Percentiles rank a stretch among this genome's conserved stretches.
Conservation (phyloP, 2,329 filamentous ascomycete genomes). For the Colletotrichum filicis region DNA sequence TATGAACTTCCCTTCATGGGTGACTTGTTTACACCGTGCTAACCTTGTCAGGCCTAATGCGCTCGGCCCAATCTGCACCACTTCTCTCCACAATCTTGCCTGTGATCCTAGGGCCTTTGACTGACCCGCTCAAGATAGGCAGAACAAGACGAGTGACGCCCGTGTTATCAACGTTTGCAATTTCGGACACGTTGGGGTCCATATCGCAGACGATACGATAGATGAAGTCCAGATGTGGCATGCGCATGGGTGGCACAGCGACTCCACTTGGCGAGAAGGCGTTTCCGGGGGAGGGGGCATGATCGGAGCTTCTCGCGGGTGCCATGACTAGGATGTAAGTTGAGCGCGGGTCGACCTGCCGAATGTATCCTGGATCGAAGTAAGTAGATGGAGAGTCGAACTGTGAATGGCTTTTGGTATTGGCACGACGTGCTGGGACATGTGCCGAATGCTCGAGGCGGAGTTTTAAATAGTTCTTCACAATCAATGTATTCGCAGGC, state of each 20-base stretch:
- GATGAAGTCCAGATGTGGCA: conserved; percentile 38
- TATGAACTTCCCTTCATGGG: background rate
- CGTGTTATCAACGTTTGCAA: conserved; percentile 33
- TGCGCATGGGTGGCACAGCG: conserved; percentile 36
- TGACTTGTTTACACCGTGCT: background rate
- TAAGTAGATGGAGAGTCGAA: background rate
- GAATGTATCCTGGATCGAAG: background rate
- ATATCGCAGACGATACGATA: conserved; percentile 39
- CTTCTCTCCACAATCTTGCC: conserved; percentile 38
- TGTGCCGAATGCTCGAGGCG: background rate
- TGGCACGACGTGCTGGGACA: background rate
- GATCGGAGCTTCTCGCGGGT: background rate
- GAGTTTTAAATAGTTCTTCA: background rate
- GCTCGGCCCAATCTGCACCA: conserved; percentile 38
- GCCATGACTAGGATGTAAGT: background rate
- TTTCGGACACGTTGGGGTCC: conserved; percentile 31
- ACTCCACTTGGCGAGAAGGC: conserved; percentile 32
- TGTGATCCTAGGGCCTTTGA: conserved; percentile 35
- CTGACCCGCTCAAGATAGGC: conserved; percentile 37
- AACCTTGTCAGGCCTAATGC: conserved; percentile 31
- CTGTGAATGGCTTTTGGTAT: background rate
- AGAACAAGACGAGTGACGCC: conserved; percentile 35
- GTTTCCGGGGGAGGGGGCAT: conserved; percentile 33
- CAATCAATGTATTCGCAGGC: background rate
- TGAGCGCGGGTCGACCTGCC: background rate